Base-by-base conservation (phyloP, 2,329 filamentous ascomycete species). In the Alternaria ethzedia region DNA sequence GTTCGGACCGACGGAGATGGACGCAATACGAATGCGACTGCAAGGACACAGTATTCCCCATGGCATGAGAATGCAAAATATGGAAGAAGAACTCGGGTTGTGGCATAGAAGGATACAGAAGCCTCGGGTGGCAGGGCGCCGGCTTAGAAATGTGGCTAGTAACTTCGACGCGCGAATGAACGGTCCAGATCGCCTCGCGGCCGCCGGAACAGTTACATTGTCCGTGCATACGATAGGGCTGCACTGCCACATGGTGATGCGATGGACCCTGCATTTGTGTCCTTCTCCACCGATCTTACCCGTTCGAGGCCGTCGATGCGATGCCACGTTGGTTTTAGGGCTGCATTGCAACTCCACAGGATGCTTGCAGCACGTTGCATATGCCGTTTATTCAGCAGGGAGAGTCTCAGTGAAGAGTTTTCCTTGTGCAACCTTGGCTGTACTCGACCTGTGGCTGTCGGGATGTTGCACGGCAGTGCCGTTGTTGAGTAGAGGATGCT, bases 91-190 rank as follows among this genome's bases (percentile, higher is more conserved):
- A 54, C 26, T 54, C 41, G 57, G 20, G 10, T 17, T 36, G 46
- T 56, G 47, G 36, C 50, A 26, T 26, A 13, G 41, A 28, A 17
- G 32, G 32, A 43, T 43, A 23, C 57, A 50, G 49, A 52, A 54
- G 61, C 23, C 32, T 58, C 62, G 52, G 41, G 20, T 58, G n/a
- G 54, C 62, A 41, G 32, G n/a, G 21, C 59, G 50, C 64, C 50
- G 43, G 61, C 65, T 62, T 67, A 36, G 59, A 65, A 17, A 58
- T 70, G 70, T 74, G 72, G 72, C 70, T 74, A 65, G 70, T 71
- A 64, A 13, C 43, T 65, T 63, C 54, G 12, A 65, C 49, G 23
- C 44, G 47, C 63, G 55, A 61, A 70, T 63, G 45, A 54, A 32
- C 32, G 52, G 54, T 50, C 64, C 54, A 67, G 67, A 65, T 56